Base-by-base conservation (phyloP, 805 yeast genomes). In the Candida krabiensis region DNA sequence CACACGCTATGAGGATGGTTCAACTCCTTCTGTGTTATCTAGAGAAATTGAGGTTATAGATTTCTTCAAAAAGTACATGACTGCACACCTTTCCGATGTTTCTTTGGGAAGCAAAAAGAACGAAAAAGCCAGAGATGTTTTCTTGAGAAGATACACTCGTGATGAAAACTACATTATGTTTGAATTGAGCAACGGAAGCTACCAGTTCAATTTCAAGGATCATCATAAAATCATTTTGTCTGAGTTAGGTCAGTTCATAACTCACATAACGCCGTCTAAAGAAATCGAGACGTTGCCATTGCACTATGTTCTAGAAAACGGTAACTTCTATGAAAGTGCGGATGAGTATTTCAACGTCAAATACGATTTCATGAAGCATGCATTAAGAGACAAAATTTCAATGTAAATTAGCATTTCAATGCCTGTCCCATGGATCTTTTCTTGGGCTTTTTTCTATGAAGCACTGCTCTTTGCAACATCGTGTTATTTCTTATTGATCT, bases 161-260 rank as follows among this genome's bases (percentile, higher is more conserved):
- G 80, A 82, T 37, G 75, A 80, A 31, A 82, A 80, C 46, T 87
- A 77, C 59, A 87, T 90, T 39, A 85, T 90, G 95, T 93, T 93
- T 67, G 91, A 88, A 61, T 67, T 93, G 68, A 86, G 95, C 56
- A 87, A 89, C 57, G 96, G 96, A 15, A 82, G 88, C 28, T 80
- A 86, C 63, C 99, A 93, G 63, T 90, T 90, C 68, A 93, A 93
- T 65, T 93, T 93, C 66, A 84, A 84, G 60, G 98, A 93, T 64
- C 99, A 93, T 58, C 90, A 85, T 64, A 93, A 93, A 64, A 66
- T 90, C 38, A 81, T 95, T 42, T 61, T 91, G 27, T 83, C 90
- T 30, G 82, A 82, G 50, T 70, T 77, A 38, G 97, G 96, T 16
- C 71, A 75, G 43, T 78, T 79, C 30, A 73, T 91, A 14, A 86